A percentile compares a stretch with the other conserved stretches of the same genome.
These are phyloP conservation scores for Terfezia boudieri DNA, from an alignment of 495 filamentous ascomycete genomes.

Conservation along the genomic window DNA sequence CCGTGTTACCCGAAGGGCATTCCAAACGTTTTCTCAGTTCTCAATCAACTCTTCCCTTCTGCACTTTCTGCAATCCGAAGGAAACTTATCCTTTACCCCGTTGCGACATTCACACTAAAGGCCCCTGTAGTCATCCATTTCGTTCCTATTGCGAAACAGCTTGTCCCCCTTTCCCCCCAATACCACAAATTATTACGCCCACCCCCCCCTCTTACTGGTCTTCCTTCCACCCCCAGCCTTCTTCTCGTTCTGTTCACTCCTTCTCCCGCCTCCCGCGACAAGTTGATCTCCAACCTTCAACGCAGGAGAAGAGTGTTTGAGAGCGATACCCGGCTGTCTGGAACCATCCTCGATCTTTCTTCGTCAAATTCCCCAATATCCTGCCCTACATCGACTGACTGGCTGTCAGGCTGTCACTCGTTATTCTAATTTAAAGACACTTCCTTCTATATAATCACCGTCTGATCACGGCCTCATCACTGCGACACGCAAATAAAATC, in stretches of 20 bases:
- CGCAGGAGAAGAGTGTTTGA: not conserved
- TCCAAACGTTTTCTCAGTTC: too few species aligned
- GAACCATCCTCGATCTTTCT: not conserved
- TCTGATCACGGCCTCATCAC: not conserved
- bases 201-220: conserved; percentile 8
- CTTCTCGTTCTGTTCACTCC: conserved; percentile 1
- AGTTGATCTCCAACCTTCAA: not conserved
- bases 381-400: not conserved
- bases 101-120: too few species aligned
- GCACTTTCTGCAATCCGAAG: too few species aligned
- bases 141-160: conserved; percentile 6
- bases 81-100: too few species aligned
- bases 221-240: conserved; percentile 12
- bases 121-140: conserved; percentile 2
- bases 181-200: conserved; percentile 8
- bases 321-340: not conserved
- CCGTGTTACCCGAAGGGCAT: too few species aligned
- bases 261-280: conserved; percentile 13
- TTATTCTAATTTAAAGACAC: not conserved
- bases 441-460: not conserved
- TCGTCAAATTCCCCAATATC: not conserved
- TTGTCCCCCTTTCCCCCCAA: conserved; percentile 11
- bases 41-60: too few species aligned
- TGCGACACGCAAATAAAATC: not conserved
- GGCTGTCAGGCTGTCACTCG: not conserved